These are phyloP conservation scores for Letharia columbiana DNA, from an alignment of 495 filamentous ascomycete genomes.

Conservation along the genomic window DNA sequence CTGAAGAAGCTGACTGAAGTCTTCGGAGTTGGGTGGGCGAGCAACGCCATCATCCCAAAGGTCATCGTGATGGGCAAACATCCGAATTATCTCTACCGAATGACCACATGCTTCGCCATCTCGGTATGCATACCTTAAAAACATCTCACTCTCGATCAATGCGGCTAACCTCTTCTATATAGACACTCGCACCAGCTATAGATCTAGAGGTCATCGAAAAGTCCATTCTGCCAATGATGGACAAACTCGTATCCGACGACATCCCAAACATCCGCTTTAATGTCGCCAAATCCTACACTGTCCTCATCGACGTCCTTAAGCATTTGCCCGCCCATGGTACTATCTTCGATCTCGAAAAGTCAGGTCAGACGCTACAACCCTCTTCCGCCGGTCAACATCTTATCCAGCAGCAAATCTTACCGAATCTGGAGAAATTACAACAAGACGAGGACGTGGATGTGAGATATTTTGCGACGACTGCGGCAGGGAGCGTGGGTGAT, in stretches of 20 bases:
- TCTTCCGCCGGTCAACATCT: slow-evolving; percentile 70
- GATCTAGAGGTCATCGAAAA: slow-evolving; percentile 84
- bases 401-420: slow-evolving; percentile 78
- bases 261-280: slow-evolving; percentile 99
- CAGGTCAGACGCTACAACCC: slow-evolving; percentile 50
- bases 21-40: slow-evolving; percentile 97
- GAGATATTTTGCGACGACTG: slow-evolving; percentile 81
- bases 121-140: slow-evolving; percentile 55
- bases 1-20: slow-evolving; percentile 97
- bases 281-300: slow-evolving; percentile 91
- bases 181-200: slow-evolving; percentile 92
- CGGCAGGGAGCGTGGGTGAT: slow-evolving; percentile 38
- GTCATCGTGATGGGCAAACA: slow-evolving; percentile 97
- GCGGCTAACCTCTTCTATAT: slow-evolving; percentile 29
- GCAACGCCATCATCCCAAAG: slow-evolving; percentile 92
- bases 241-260: slow-evolving; percentile 81
- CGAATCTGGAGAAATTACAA: slow-evolving; percentile 87
- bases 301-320: slow-evolving; percentile 80
- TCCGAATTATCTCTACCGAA: slow-evolving; percentile 96
- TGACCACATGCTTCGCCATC: slow-evolving; percentile 98
- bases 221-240: slow-evolving; percentile 91
- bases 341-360: slow-evolving; percentile 73
- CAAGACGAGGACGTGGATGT: slow-evolving; percentile 97
- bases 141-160: neutral
- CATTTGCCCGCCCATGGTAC: slow-evolving; percentile 84